Conservation (phyloP, 805 yeast genomes). For the Kurtzmaniella cleridarum region DNA sequence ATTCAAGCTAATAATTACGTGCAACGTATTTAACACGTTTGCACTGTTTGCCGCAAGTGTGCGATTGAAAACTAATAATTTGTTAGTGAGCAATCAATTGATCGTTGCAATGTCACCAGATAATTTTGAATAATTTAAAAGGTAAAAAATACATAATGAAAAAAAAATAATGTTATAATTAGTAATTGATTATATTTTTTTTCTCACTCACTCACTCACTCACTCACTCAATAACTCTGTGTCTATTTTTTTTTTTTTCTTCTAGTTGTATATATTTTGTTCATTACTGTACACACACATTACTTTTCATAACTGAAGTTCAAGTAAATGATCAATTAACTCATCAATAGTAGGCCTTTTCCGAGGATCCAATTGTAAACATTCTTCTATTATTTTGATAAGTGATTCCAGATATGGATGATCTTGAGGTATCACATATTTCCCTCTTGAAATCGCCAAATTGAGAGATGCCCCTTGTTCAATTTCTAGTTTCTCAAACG, state of each 20-base stretch:
- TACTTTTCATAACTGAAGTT: slow-evolving; percentile 14
- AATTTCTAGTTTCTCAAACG: slow-evolving; percentile 79
- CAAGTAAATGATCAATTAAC: slow-evolving; percentile 47
- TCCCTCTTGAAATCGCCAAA: slow-evolving; percentile 69
- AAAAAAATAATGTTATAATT: no score
- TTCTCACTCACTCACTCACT: no score
- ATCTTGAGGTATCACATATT: slow-evolving; percentile 49
- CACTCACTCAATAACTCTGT: no score
- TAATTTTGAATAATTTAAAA: no score
- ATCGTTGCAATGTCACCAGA: not conserved
- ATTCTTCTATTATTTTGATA: slow-evolving; percentile 49
- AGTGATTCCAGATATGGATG: slow-evolving; percentile 53
- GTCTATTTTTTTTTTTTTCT: no score
- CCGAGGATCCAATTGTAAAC: slow-evolving; percentile 58
- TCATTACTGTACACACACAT: no score
- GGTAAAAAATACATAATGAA: no score
- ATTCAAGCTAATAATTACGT: not conserved
- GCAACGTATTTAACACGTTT: no score
- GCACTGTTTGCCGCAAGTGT: not conserved
- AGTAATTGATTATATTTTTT: no score
- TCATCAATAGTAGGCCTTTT: slow-evolving; percentile 62
- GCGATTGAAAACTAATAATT: not conserved
- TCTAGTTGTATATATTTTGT: no score
- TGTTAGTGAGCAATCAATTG: not conserved
- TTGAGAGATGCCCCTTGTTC: slow-evolving; percentile 78